Percentiles rank a stretch among this genome's conserved stretches.
These are phyloP conservation scores for Castanopsis chinensis DNA, from an alignment of 306 rosid genomes.

Conservation along the genomic window DNA sequence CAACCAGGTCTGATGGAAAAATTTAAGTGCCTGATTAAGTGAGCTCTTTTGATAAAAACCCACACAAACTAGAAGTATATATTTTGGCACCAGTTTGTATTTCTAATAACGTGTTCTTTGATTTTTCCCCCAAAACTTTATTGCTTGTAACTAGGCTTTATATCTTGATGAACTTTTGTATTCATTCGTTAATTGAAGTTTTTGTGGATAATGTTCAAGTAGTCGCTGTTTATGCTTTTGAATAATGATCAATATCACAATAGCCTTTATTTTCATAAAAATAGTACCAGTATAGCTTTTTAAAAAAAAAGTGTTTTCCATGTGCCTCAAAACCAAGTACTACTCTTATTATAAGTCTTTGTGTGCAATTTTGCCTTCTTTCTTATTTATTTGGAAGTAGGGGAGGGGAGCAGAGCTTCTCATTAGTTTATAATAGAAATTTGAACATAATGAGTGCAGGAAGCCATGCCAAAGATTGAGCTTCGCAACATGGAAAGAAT, in stretches of 20 bases:
- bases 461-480: slow-evolving; percentile 75
- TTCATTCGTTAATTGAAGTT: neutral
- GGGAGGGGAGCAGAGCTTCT: neutral
- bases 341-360: too few relatives aligned
- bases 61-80: neutral
- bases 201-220: neutral
- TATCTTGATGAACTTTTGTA: neutral
- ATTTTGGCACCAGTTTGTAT: neutral
- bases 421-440: slow-evolving; percentile 2
- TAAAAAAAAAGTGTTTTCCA: neutral
- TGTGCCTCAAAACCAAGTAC: too few relatives aligned
- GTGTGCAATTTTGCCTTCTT: neutral
- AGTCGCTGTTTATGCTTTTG: neutral
- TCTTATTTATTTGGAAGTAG: neutral
- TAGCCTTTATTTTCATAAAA: neutral
- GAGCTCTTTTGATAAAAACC: neutral
- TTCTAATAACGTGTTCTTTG: neutral
- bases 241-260: neutral
- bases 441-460: slow-evolving; percentile 42
- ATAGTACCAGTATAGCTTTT: neutral
- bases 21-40: neutral
- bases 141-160: neutral
- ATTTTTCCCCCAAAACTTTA: neutral
- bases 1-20: neutral
- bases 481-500: slow-evolving; percentile 77